Base-by-base conservation (phyloP, 2,329 filamentous ascomycete genomes). In the Pleurostoma richardsiae region DNA sequence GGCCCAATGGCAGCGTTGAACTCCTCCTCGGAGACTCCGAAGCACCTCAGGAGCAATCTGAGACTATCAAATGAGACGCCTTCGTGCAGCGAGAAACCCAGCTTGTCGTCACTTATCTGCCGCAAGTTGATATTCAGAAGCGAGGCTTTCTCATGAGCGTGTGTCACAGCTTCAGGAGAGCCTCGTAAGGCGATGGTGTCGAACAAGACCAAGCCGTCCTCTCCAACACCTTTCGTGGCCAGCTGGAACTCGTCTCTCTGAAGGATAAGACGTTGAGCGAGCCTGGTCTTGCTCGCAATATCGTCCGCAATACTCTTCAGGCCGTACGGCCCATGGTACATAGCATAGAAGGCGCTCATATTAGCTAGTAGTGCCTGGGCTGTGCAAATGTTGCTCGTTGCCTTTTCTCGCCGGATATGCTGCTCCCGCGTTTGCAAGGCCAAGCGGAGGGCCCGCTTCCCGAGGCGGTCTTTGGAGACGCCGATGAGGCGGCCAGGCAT, bases 351-450 rank as follows among this genome's bases (percentile, higher is more conserved):
- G 46, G 91, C 89, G 56, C 83, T 92, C 89, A 96, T 96, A 67
- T 97, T 97, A 38, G 91, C 92, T 43, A 96, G 74, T 29, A 97
- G 73, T 7, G 92, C 91, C 68, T 97, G 91, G 2, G 92, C 90
- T 2, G 91, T 96, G 72, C 92, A 96, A 49, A 96, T 91, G 62
- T 96, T 96, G 73, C 90, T 96, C 2, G 92, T 97, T 2, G 91
- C 92, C 77, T 96, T 96, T 66, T 96, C 91, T 60, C 91, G 81
- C 55, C 91, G 82, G 63, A 97, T 96, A 65, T 96, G 92, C 72
- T 97, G 91, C 70, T 96, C 92, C 58, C 92, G 79, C 7, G 92
- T 96, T 69, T 96, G 91, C 44, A 96, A 72, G 28, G 91, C 88
- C 60, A 96, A 70, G 58, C 91, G 80, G 55, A 95, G 83, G 6